Conservation (phyloP, 2,329 filamentous ascomycete species). For the Fusarium luffae region DNA sequence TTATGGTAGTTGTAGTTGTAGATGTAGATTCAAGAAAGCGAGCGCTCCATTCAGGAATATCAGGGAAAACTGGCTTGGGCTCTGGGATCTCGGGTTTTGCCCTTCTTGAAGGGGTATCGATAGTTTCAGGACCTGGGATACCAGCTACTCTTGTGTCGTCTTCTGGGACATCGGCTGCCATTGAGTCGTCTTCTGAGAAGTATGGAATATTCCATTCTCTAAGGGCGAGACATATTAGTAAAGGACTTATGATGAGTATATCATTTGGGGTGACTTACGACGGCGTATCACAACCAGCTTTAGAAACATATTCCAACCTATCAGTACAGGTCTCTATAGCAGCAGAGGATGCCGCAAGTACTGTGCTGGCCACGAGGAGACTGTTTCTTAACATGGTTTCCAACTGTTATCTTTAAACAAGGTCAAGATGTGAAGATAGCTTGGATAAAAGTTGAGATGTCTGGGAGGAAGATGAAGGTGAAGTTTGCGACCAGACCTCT, state of each 20-base stretch:
- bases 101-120: not conserved
- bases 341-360: not conserved
- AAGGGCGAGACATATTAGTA: not conserved
- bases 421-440: not conserved
- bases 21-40: too few species aligned
- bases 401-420: not conserved
- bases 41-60: not conserved
- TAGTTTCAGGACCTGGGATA: not conserved
- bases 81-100: not conserved
- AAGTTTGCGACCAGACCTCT: not conserved
- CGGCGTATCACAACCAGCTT: not conserved
- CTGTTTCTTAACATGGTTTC: constrained; percentile 1
- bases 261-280: not conserved
- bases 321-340: not conserved
- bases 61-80: not conserved
- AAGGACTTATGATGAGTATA: not conserved
- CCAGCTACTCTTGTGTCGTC: not conserved
- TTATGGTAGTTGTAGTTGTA: not conserved
- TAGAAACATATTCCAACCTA: not conserved
- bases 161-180: too few species aligned
- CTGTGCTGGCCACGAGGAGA: not conserved
- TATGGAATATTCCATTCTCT: not conserved
- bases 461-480: not conserved
- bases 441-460: not conserved
- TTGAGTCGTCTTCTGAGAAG: not conserved